These are phyloP conservation scores for Eucalyptus curtisii DNA, from an alignment of 345 rosid genomes.

Conservation along the genomic window DNA sequence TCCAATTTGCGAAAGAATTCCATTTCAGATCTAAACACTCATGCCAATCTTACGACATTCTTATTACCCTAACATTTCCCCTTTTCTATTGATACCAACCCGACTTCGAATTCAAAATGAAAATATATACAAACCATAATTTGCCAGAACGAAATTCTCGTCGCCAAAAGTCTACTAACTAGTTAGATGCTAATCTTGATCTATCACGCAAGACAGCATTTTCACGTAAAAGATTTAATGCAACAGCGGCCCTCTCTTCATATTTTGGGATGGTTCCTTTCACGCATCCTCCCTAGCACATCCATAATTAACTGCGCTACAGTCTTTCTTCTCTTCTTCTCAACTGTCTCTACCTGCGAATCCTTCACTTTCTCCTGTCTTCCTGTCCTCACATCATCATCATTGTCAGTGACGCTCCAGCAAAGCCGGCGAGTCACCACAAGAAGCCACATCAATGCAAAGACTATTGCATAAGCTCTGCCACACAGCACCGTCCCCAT, in stretches of 20 bases:
- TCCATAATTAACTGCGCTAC: conserved; percentile 13
- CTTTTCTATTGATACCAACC: not conserved
- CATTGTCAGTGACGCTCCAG: not conserved
- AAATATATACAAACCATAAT: not conserved
- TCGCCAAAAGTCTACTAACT: not conserved
- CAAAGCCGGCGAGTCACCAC: not conserved
- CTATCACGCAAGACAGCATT: not conserved
- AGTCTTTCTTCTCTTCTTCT: not conserved
- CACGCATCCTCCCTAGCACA: not conserved
- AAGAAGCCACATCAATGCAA: conserved; percentile 17
- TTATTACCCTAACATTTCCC: not conserved
- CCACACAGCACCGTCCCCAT: conserved; percentile 24
- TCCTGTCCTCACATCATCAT: not conserved
- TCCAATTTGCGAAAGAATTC: not conserved
- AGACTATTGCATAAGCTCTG: conserved; percentile 19
- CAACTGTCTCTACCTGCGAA: not conserved
- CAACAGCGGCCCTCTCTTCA: not conserved
- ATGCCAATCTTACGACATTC: not conserved
- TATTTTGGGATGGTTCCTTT: conserved; percentile 2
- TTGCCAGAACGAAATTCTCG: not conserved
- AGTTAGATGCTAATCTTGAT: not conserved
- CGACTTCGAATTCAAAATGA: not conserved
- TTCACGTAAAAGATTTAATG: conserved; percentile 17
- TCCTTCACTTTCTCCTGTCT: not conserved
- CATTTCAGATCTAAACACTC: not conserved